These are phyloP conservation scores for Solanum pimpinellifolium DNA, from an alignment of 257 asterid genomes.

Conservation along the genomic window DNA sequence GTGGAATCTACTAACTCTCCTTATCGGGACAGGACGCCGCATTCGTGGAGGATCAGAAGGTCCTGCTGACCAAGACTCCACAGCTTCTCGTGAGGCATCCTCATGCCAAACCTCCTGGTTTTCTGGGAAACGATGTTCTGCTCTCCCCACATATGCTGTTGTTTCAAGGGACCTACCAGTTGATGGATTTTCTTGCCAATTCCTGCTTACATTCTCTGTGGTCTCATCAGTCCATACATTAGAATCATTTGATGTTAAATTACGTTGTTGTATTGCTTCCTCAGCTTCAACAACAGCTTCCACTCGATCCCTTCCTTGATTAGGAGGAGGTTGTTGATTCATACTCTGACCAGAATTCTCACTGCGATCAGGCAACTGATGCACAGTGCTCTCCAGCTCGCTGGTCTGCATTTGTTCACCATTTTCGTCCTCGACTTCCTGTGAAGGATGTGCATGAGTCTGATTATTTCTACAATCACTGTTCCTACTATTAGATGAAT, in stretches of 20 bases:
- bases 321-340: slow-evolving; percentile 21
- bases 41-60: slow-evolving; percentile 76
- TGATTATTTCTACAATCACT: slow-evolving; percentile 35
- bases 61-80: slow-evolving; percentile 58
- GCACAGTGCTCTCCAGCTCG: slow-evolving; percentile 22
- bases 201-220: slow-evolving; percentile 23
- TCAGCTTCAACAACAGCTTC: slow-evolving; percentile 32
- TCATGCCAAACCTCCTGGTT: slow-evolving; percentile 44
- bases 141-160: slow-evolving; percentile 27
- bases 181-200: slow-evolving; percentile 33
- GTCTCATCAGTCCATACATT: slow-evolving; percentile 26
- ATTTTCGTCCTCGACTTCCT: slow-evolving; percentile 44
- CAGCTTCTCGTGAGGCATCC: slow-evolving; percentile 53
- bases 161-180: slow-evolving; percentile 40
- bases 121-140: slow-evolving; percentile 25
- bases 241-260: slow-evolving; percentile 19
- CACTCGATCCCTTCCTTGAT: slow-evolving; percentile 35
- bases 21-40: slow-evolving; percentile 36
- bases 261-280: slow-evolving; percentile 26
- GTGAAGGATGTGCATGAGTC: slow-evolving; percentile 28
- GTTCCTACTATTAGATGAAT: slow-evolving; percentile 24
- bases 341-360: slow-evolving; percentile 30
- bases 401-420: slow-evolving; percentile 17
- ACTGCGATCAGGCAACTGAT: slow-evolving; percentile 25
- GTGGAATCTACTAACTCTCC: slow-evolving; percentile 67